Evolutionary conservation across 805 yeast genomes (phyloP), one percentile per base, ranked within the genome.

Genomic region (Candida arabinofermentans): DNA sequence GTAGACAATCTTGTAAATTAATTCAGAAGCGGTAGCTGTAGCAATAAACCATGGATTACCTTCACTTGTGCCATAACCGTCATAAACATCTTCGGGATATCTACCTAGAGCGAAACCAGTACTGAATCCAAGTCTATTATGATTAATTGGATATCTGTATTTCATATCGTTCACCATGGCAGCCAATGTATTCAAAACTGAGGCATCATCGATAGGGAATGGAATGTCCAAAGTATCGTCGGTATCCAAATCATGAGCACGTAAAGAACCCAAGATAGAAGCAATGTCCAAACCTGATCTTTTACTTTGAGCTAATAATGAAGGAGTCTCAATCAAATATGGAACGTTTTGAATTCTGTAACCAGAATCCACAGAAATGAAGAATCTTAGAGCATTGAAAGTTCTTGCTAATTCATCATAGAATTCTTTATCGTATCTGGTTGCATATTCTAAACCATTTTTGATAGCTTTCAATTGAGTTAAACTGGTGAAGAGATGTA

Each of bases 21-120:
- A 50, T 57, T 83, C 86, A 5, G 86, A 67, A 2, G 86, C 87
- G 3, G 84, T 69, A 0, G 84, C 76, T 1, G 91, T 85, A 3
- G 86, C 67, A 43, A 90, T 74, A 57, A 89, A 88, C 98, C 97
- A 90, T 5, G 98, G 97, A 55, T 90, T 89, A 3, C 96, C 97
- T 53, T 82, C 87, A 24, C 82, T 70, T 0, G 74, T 67, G 0
- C 79, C 80, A 45, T 69, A 65, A 0, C 96, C 96, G 59, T 90
- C 83, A 61, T 90, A 90, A 8, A 83, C 60, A 63, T 90, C 98
- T 57, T 90, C 98, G 1, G 97, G 96, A 57, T 90, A 90, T 57
- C 98, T 72, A 3, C 98, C 98, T 40, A 90, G 63, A 0, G 84
- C 96, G 38, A 82, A 81, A 3, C 84, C 85, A 3, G 62, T 53